Conservation (phyloP, 179 eudicot genomes). For the Drosera spatulata region DNA sequence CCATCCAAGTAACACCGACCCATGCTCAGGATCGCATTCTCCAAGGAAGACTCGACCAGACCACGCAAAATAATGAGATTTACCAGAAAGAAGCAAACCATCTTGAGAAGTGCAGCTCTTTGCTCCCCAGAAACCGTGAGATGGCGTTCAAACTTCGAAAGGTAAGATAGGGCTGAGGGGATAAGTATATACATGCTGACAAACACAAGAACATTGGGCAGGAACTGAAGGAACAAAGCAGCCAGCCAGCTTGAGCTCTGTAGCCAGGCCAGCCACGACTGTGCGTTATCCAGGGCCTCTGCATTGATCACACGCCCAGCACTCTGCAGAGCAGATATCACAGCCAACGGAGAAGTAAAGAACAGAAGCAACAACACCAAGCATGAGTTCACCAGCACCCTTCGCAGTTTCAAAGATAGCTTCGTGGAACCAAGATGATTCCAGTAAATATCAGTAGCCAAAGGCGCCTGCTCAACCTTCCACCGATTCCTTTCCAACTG, state of each 20-base stretch:
- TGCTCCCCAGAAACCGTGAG: constrained; percentile 89
- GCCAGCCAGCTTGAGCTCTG: constrained; percentile 94
- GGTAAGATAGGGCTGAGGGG: constrained; percentile 80
- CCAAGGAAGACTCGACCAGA: constrained; percentile 85
- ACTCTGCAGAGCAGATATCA: constrained; percentile 68
- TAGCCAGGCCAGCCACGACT: constrained; percentile 82
- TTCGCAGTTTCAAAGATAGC: constrained; percentile 51
- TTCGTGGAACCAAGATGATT: constrained; percentile 83
- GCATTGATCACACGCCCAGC: constrained; percentile 88
- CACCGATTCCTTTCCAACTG: constrained; percentile 86
- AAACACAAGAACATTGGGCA: constrained; percentile 92
- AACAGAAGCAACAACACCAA: constrained; percentile 76
- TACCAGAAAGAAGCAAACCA: constrained; percentile 94
- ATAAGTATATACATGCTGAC: constrained; percentile 93
- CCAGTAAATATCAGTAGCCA: constrained; percentile 95
- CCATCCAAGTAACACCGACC: constrained; percentile 97
- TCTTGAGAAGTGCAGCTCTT: constrained; percentile 84
- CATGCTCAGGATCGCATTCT: constrained; percentile 71
- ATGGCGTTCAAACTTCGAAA: constrained; percentile 87
- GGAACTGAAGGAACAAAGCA: constrained; percentile 76
- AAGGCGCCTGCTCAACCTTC: constrained; percentile 93
- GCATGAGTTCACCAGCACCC: constrained; percentile 74
- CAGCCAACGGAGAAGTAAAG: constrained; percentile 93
- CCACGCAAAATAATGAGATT: constrained; percentile 82
- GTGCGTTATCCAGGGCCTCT: constrained; percentile 91